Conservation (phyloP, 2,329 filamentous ascomycete species). For the Penicillium sp. region DNA sequence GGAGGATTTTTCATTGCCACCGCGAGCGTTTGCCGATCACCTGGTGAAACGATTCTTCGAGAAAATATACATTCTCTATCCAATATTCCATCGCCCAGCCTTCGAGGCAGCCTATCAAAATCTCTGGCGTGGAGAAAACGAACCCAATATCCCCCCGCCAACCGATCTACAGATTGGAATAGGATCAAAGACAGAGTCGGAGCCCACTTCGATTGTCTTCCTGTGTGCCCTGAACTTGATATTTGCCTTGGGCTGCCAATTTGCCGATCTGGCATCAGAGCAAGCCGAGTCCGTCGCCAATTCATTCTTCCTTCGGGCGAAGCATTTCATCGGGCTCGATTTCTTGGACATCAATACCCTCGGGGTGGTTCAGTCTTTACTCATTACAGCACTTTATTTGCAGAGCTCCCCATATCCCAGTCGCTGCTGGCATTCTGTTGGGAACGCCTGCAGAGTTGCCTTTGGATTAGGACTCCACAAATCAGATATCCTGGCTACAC, state of each 20-base stretch:
- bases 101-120: conserved; percentile 4
- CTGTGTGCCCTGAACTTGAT: background rate
- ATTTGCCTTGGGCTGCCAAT: background rate
- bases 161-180: background rate
- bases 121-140: conserved; percentile 2
- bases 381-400: conserved; percentile 37
- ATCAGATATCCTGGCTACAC: conserved; percentile 13
- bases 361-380: conserved; percentile 37
- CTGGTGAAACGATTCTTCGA: conserved; percentile 1
- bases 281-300: conserved; percentile 1
- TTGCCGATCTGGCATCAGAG: background rate
- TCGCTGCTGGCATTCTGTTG: conserved; percentile 42
- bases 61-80: conserved; percentile 1
- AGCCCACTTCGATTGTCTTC: background rate
- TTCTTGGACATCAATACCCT: conserved; percentile 34
- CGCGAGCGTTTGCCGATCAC: background rate
- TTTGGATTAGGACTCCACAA: conserved; percentile 40
- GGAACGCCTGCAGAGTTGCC: conserved; percentile 38
- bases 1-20: conserved; percentile 31
- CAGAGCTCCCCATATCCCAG: conserved; percentile 38
- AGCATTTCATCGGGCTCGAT: conserved; percentile 28
- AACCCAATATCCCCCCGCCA: background rate
- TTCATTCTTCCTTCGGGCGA: conserved; percentile 27
- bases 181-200: background rate
- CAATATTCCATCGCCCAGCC: conserved; percentile 1